Conservation (phyloP, 441 rosid genomes). For the Hypseocharis bilobata region DNA sequence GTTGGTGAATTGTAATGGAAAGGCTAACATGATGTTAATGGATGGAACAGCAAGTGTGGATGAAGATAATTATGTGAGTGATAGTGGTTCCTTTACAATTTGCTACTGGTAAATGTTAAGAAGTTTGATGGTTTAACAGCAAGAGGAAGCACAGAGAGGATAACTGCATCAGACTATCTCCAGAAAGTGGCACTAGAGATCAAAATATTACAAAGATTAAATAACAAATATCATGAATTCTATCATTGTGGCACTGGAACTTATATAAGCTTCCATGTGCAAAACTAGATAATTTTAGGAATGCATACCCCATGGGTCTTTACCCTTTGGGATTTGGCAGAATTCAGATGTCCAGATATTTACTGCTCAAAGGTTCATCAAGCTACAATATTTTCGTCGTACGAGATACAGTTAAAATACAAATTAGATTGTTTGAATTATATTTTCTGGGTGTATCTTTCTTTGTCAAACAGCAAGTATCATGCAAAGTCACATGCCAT, state of each 20-base stretch:
- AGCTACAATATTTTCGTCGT: too few species aligned
- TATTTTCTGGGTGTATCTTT: too few species aligned
- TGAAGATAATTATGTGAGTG: background rate
- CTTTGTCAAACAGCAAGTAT: background rate
- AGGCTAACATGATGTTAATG: background rate
- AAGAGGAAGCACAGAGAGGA: background rate
- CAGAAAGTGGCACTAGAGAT: background rate
- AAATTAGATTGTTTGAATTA: too few species aligned
- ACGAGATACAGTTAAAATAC: too few species aligned
- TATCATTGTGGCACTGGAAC: background rate
- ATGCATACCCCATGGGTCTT: background rate
- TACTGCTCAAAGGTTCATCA: too few species aligned
- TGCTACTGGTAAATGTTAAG: background rate
- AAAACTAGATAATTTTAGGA: background rate
- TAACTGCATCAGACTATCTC: background rate
- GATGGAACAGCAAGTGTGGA: background rate
- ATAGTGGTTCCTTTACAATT: background rate
- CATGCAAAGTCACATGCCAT: slow-evolving; percentile 1
- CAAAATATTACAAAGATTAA: background rate
- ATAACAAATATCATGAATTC: background rate
- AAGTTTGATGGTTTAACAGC: background rate
- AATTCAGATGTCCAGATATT: background rate
- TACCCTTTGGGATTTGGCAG: background rate
- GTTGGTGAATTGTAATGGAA: background rate
- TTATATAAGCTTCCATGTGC: background rate